These are phyloP conservation scores for Thuidium tamariscinum DNA, from an alignment of 225 moss, liverwort and hornwort genomes.

Conservation along the genomic window DNA sequence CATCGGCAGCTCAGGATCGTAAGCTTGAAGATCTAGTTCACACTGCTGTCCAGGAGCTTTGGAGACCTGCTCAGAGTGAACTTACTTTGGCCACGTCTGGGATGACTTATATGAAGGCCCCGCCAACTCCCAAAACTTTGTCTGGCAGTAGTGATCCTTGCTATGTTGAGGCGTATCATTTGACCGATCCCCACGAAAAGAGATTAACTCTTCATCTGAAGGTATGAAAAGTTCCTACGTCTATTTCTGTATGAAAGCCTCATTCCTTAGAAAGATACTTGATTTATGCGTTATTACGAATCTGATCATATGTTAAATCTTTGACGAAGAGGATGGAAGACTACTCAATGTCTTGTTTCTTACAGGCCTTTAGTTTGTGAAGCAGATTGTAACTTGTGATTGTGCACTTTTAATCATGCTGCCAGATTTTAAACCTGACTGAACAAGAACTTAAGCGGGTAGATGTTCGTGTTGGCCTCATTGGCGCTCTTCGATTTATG, in stretches of 20 bases:
- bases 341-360: not conserved
- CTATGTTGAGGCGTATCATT: constrained; percentile 90
- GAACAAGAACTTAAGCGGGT: constrained; percentile 77
- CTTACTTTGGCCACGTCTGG: constrained; percentile 58
- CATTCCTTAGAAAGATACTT: not conserved
- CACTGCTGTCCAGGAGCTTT: constrained; percentile 88
- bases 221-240: constrained; percentile 22
- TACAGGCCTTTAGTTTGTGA: not conserved
- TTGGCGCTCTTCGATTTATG: constrained; percentile 87
- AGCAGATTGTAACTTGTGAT: not conserved
- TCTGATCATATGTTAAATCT: not conserved
- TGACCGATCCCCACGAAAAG: constrained; percentile 70
- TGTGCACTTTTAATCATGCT: not conserved
- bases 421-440: constrained; percentile 74
- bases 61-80: constrained; percentile 90
- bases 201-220: constrained; percentile 84
- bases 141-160: constrained; percentile 98
- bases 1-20: constrained; percentile 86
- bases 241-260: not conserved
- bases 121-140: constrained; percentile 52
- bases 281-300: not conserved
- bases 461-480: constrained; percentile 83
- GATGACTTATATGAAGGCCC: constrained; percentile 47
- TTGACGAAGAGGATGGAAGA: not conserved
- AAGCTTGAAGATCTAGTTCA: constrained; percentile 89